Evolutionary conservation across 1,284 basidiomycete species (phyloP).

Genomic region (Pseudomicrostroma phylloplanum): DNA sequence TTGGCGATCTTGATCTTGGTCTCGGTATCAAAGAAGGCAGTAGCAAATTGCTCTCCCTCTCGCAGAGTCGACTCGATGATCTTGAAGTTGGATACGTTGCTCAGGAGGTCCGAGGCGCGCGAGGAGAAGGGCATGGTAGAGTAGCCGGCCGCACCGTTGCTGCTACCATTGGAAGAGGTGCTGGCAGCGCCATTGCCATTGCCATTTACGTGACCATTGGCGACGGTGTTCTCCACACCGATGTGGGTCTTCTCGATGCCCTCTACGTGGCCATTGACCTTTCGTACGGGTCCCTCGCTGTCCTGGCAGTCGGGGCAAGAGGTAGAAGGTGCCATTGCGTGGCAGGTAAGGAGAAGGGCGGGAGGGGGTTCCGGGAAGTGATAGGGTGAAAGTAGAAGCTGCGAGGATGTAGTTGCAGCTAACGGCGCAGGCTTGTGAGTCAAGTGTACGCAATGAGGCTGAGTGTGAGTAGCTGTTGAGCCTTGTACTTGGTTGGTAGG

Average conservation of each 20-base stretch:
- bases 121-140: constrained; percentile 32
- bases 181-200: constrained; percentile 10
- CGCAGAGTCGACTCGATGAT: constrained; percentile 74
- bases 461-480: no score
- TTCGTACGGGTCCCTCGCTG: constrained; percentile 22
- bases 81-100: constrained; percentile 53
- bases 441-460: no score
- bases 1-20: constrained; percentile 99
- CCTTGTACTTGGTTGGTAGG: no score
- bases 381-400: no score
- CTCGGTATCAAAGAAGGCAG: constrained; percentile 98
- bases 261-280: constrained; percentile 33
- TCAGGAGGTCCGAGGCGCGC: constrained; percentile 41
- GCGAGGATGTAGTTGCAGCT: no score
- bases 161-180: constrained; percentile 1
- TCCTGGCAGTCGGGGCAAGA: constrained; percentile 14
- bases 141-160: constrained; percentile 9
- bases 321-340: constrained; percentile 10
- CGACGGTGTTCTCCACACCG: constrained; percentile 32
- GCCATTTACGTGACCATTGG: constrained; percentile 18
- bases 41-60: constrained; percentile 97
- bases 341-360: background rate
- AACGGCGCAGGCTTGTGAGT: no score
- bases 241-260: constrained; percentile 34
- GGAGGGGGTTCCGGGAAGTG: background rate